phyloP scores from a whole-genome alignment of 2,329 filamentous ascomycete genomes.

The Cercospora brassicicola region DNA sequence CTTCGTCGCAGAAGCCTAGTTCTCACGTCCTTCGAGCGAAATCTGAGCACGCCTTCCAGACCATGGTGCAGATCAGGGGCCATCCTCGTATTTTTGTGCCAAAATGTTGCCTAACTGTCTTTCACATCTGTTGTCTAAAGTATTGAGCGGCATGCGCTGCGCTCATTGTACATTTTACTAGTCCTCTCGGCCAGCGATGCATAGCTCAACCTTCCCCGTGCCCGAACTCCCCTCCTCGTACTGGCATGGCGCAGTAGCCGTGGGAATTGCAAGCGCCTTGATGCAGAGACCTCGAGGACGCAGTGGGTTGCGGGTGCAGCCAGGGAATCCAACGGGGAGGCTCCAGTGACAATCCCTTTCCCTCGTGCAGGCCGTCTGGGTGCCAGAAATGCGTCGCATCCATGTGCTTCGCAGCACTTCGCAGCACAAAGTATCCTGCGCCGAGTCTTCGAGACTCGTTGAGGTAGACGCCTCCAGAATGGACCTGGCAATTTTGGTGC shows the following conservation, averaged over 20 bases:
- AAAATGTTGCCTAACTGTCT: not conserved
- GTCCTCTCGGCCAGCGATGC: not conserved
- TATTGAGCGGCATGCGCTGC: not conserved
- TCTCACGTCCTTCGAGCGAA: not conserved
- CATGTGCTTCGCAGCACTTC: not conserved
- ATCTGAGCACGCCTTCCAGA: not conserved
- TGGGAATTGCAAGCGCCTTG: not conserved
- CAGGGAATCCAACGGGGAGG: not conserved
- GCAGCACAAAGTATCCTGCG: not conserved
- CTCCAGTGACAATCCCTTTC: not conserved
- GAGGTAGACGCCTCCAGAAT: not conserved
- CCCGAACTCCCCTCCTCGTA: not conserved
- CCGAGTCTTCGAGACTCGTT: not conserved
- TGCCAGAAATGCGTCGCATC: not conserved
- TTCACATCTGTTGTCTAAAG: not conserved
- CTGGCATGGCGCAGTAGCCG: not conserved
- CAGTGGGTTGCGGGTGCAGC: not conserved
- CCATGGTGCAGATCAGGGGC: not conserved
- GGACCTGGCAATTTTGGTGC: not conserved
- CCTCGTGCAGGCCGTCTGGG: not conserved
- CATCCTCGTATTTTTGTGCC: not conserved
- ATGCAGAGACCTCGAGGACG: not conserved
- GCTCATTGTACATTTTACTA: not conserved
- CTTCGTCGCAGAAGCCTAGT: not conserved
- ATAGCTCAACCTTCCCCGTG: not conserved